Percentiles rank a stretch among this genome's conserved stretches.
Evolutionary conservation across 1,284 basidiomycete species (phyloP).

Genomic region (Cryptococcus maquisensis): DNA sequence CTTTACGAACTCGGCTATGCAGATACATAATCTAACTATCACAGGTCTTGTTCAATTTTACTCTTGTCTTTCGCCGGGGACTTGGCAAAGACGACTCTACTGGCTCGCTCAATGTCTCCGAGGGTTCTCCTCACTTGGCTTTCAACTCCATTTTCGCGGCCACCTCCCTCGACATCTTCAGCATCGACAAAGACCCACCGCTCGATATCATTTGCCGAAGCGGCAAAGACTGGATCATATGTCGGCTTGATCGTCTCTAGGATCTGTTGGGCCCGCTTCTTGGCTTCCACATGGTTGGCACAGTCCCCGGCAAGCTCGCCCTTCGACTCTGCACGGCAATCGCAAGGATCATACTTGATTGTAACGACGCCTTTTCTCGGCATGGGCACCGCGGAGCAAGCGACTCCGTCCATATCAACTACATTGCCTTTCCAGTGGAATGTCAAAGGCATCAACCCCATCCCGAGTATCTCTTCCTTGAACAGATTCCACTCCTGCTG

Average conservation of each 20-base stretch:
- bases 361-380: not conserved
- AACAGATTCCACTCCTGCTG: slow-evolving; percentile 3
- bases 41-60: not conserved
- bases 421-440: not conserved
- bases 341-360: not conserved
- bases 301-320: not conserved
- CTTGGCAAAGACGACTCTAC: not conserved
- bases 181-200: not conserved
- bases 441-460: not conserved
- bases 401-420: not conserved
- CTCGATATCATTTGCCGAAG: not conserved
- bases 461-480: not conserved
- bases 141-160: not conserved
- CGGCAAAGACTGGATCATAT: not conserved
- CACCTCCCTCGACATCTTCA: not conserved
- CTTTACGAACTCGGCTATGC: not conserved
- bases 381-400: not conserved
- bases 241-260: not conserved
- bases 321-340: not conserved
- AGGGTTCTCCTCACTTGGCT: not conserved
- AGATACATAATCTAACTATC: not conserved
- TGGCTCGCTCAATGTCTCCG: not conserved
- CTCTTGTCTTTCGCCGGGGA: not conserved
- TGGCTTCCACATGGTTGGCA: not conserved
- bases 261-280: slow-evolving; percentile 2